Evolutionary conservation across 495 filamentous ascomycete species (phyloP), one percentile per base, ranked within the genome.

Genomic region (Aspergillus kassunensis): DNA sequence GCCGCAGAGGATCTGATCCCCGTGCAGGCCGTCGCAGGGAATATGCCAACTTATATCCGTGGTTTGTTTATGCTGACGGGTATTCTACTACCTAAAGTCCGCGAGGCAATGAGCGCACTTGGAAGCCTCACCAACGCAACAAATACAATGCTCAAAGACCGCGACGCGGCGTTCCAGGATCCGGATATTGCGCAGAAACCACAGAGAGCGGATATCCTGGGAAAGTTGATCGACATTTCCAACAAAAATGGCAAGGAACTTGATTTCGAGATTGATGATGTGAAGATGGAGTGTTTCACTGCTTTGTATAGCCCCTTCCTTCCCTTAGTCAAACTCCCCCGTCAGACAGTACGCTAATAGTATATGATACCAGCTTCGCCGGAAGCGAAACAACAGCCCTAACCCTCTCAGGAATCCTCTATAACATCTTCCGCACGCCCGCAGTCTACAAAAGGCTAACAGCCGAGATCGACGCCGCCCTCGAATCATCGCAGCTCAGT

Each of bases 311-410:
- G n/a, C n/a, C n/a, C n/a, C n/a, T n/a, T n/a, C n/a, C n/a, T n/a
- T n/a, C n/a, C n/a, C n/a, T n/a, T n/a, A n/a, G n/a, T n/a, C n/a
- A n/a, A n/a, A n/a, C n/a, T n/a, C n/a, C n/a, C n/a, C n/a, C n/a
- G n/a, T n/a, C n/a, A n/a, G n/a, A n/a, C n/a, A n/a, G n/a, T n/a
- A 27, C 4, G 9, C 24, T 58, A 55, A 29, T 27, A 27, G 21
- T 9, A 27, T 24, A 27, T 20, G 5, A 7, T 9, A n/a, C 5
- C 39, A 44, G 41, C 41, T 44, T 45, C 43, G 72, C 69, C 7
- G 80, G 79, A 5, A 68, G 71, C 16, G 81, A 83, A 54, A 82
- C 81, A 3, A 79, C 76, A 0, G 85, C 81, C 29, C 83, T 85
- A 44, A 76, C 76, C 3, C 68, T 88, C 0, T 67, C 76, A 0